These are phyloP conservation scores for Candida buenavistaensis DNA, from an alignment of 1,139 yeast genomes.

Conservation along the genomic window DNA sequence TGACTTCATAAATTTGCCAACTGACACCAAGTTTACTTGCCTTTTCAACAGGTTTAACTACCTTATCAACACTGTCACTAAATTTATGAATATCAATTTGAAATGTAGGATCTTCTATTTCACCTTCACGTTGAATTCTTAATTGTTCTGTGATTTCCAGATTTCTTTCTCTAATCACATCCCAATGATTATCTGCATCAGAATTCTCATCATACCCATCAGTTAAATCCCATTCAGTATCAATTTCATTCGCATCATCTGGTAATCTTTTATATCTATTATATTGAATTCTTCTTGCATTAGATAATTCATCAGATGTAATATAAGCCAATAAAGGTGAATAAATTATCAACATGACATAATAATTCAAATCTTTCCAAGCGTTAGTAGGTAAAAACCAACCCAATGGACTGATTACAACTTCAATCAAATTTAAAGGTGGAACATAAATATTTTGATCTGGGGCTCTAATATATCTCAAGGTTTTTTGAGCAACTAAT, in stretches of 20 bases:
- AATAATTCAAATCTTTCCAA: conserved; percentile 42
- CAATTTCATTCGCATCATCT: conserved; percentile 77
- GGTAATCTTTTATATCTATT: conserved; percentile 65
- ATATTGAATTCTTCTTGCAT: conserved; percentile 69
- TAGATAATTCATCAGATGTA: conserved; percentile 61
- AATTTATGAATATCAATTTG: conserved; percentile 49
- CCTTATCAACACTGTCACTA: conserved; percentile 43
- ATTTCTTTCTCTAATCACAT: conserved; percentile 40
- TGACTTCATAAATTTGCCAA: conserved; percentile 64
- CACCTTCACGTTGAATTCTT: conserved; percentile 59
- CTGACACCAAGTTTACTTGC: conserved; percentile 60
- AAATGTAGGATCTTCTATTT: conserved; percentile 72
- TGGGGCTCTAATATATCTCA: conserved; percentile 84
- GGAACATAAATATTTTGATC: conserved; percentile 86
- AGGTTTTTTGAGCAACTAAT: conserved; percentile 78
- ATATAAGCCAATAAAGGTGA: conserved; percentile 65
- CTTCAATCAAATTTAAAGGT: conserved; percentile 76
- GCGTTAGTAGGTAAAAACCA: conserved; percentile 27
- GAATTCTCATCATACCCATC: conserved; percentile 65
- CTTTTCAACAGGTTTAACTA: conserved; percentile 56
- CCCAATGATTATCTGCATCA: conserved; percentile 18
- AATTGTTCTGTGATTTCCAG: conserved; percentile 39
- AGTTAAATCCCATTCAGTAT: conserved; percentile 79
- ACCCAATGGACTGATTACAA: conserved; percentile 40
- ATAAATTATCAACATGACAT: conserved; percentile 64